phyloP scores from a whole-genome alignment of 2,329 filamentous ascomycete species.

The Cercospora sp. region DNA sequence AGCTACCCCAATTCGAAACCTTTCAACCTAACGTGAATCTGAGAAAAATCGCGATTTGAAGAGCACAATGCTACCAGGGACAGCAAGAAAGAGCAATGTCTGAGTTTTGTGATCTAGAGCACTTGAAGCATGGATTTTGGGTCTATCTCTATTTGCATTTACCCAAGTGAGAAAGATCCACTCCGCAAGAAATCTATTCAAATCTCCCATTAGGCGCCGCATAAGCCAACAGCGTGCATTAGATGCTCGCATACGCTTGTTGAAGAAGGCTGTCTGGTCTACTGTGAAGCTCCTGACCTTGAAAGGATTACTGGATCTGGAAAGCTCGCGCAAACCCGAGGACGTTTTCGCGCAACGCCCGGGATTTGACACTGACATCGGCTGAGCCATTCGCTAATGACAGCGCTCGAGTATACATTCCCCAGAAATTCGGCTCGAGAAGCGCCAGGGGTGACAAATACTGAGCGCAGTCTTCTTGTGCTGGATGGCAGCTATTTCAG shows the following conservation, averaged over 20 bases:
- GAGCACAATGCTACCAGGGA: not conserved
- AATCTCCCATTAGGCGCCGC: not conserved
- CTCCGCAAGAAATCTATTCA: not conserved
- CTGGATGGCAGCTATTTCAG: not conserved
- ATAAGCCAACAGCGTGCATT: not conserved
- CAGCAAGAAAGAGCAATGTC: not conserved
- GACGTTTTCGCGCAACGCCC: not conserved
- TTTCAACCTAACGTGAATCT: not conserved
- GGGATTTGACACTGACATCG: not conserved
- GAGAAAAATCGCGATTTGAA: not conserved
- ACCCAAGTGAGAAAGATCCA: not conserved
- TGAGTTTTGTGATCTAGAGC: not conserved
- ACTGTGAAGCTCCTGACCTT: not conserved
- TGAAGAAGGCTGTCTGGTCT: not conserved
- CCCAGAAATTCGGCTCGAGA: not conserved
- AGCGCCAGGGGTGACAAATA: not conserved
- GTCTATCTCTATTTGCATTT: slow-evolving; percentile 1
- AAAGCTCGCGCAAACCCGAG: not conserved
- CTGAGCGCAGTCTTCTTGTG: not conserved
- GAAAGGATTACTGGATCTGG: not conserved
- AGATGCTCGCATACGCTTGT: not conserved
- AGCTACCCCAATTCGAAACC: not conserved
- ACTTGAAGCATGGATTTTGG: not conserved
- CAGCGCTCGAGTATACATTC: not conserved
- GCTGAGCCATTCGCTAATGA: not conserved